Base-by-base conservation (phyloP, 768 basidiomycete genomes). In the Tricholoma matsutake region DNA sequence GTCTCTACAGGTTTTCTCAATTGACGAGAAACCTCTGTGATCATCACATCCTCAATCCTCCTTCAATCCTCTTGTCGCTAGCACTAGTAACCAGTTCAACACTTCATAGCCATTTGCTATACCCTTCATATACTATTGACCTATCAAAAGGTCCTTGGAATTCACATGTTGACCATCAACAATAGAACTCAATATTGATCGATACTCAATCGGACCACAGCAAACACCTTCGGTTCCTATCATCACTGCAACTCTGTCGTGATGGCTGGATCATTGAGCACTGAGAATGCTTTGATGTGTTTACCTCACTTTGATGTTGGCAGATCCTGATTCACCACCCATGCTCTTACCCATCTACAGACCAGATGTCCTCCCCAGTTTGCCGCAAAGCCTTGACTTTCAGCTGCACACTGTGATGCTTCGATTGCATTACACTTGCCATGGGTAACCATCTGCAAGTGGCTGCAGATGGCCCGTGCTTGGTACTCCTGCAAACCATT, bases 381-480 rank as follows among this genome's bases (percentile, higher is more conserved):
- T 25, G 28, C 58, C 4, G 72, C 57, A 68, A 76, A 76, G 1
- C 74, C 73, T 20, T 73, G 65, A 29, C 57, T 65, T 59, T 76
- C 70, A 14, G 74, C 72, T 10, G 72, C 72, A 10, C 32, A n/a
- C 54, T 70, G 57, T 4, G 72, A 73, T 31, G 73, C 72, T n/a
- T 63, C 55, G 37, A 62, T 63, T n/a, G 16, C 32, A 13, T 25
- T 47, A 22, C 59, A 49, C 14, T 57, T 29, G 49, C 72, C 71
- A 6, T 71, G 62, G 5, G 75, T 60, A 3, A 76, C 66, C 67
- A 76, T 67, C 16, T 61, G 59, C 18, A 76, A 51, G 56, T 65
- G 64, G 47, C 60, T 67, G 52, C 71, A 65, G 6, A 76, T 73
- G 14, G 71, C 65, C 1, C 59, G 37, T 1, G 68, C 67, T 11